These are phyloP conservation scores for Schizothecium vesticola DNA, from an alignment of 495 filamentous ascomycete genomes.

Conservation along the genomic window DNA sequence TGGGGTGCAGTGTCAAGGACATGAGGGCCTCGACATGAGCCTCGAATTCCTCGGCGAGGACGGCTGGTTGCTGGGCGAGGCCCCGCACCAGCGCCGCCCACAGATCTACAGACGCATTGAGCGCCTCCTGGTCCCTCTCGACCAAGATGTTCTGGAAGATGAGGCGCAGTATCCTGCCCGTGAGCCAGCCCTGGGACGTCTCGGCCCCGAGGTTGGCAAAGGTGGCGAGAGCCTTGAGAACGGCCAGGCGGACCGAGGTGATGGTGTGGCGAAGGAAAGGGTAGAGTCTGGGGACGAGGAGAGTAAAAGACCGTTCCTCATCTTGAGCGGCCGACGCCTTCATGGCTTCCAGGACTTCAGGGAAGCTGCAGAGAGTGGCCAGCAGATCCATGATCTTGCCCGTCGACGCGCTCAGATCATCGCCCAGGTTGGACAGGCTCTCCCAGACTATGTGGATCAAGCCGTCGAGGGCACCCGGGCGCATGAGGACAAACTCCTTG, in stretches of 20 bases:
- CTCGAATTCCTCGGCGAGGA: constrained; percentile 60
- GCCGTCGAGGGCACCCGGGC: constrained; percentile 64
- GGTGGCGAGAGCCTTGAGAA: constrained; percentile 85
- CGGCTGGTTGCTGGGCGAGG: constrained; percentile 51
- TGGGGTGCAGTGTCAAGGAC: constrained; percentile 75
- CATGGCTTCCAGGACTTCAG: constrained; percentile 89
- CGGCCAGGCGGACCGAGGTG: constrained; percentile 86
- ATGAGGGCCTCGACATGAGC: constrained; percentile 71
- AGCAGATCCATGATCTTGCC: constrained; percentile 97
- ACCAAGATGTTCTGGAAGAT: constrained; percentile 94
- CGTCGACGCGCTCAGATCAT: constrained; percentile 94
- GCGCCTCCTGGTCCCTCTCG: constrained; percentile 71
- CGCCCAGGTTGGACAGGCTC: constrained; percentile 88
- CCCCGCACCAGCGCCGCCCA: constrained; percentile 73
- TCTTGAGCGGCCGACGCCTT: constrained; percentile 79
- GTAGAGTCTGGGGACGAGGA: constrained; percentile 88
- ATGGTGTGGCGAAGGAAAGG: constrained; percentile 97
- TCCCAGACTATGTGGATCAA: constrained; percentile 96
- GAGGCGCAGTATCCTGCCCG: constrained; percentile 79
- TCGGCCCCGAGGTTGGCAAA: constrained; percentile 81
- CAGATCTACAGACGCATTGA: constrained; percentile 76
- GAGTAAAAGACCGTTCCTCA: constrained; percentile 78
- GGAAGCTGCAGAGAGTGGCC: constrained; percentile 91
- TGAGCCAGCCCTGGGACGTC: constrained; percentile 84
- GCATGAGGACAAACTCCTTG: constrained; percentile 81